A percentile compares a stretch with the other conserved stretches of the same genome.
These are phyloP conservation scores for Neurospora sp. DNA, from an alignment of 2,329 filamentous ascomycete genomes.

Conservation along the genomic window DNA sequence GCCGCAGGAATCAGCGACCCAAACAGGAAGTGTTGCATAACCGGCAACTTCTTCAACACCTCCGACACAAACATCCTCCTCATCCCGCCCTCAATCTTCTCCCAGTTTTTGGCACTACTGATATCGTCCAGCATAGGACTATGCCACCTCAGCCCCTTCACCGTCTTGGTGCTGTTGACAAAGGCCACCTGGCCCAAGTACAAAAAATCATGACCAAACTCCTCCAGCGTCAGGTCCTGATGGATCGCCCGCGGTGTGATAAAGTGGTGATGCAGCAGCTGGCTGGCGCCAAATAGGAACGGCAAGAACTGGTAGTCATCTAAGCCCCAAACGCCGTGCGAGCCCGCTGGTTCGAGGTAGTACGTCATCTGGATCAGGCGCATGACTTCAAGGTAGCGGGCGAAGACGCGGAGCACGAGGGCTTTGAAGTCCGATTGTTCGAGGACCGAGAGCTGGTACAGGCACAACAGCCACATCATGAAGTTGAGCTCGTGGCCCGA, in stretches of 20 bases:
- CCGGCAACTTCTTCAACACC: slow-evolving; percentile 83
- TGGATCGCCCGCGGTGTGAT: slow-evolving; percentile 77
- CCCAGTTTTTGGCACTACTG: slow-evolving; percentile 78
- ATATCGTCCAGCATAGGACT: slow-evolving; percentile 98
- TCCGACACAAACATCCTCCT: slow-evolving; percentile 92
- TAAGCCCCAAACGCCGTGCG: slow-evolving; percentile 94
- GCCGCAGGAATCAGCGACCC: slow-evolving; percentile 73
- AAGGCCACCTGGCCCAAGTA: slow-evolving; percentile 91
- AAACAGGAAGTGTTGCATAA: slow-evolving; percentile 98
- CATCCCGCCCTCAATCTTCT: slow-evolving; percentile 92
- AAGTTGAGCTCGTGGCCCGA: slow-evolving; percentile 98
- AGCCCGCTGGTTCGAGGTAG: slow-evolving; percentile 93
- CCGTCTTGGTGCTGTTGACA: slow-evolving; percentile 93
- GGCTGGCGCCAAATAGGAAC: slow-evolving; percentile 88
- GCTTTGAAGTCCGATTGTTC: slow-evolving; percentile 57
- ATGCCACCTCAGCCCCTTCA: slow-evolving; percentile 91
- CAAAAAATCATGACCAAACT: slow-evolving; percentile 72
- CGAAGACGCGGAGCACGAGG: slow-evolving; percentile 69
- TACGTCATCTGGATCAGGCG: slow-evolving; percentile 81
- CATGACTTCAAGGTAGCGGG: slow-evolving; percentile 78
- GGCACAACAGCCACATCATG: slow-evolving; percentile 88
- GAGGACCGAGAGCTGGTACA: slow-evolving; percentile 68
- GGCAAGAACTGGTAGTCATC: slow-evolving; percentile 97
- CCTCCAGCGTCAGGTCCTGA: slow-evolving; percentile 77
- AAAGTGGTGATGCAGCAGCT: slow-evolving; percentile 75